Conservation (phyloP, 2,329 filamentous ascomycete genomes). For the Neonectria magnoliae region DNA sequence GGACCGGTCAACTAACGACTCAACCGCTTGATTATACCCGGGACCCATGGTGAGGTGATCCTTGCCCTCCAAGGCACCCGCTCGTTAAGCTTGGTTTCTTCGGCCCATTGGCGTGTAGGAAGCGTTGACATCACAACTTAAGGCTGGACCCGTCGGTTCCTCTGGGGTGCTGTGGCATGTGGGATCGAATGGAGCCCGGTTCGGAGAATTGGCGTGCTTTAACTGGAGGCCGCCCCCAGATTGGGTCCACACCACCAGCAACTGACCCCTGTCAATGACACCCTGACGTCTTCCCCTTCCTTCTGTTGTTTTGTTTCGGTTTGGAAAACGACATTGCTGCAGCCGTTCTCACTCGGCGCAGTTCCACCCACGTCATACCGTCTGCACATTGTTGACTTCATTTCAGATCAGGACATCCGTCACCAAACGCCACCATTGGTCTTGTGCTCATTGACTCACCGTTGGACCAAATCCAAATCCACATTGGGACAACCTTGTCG, state of each 20-base stretch:
- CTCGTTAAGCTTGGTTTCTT: background rate
- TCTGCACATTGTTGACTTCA: background rate
- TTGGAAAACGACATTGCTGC: background rate
- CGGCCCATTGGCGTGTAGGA: background rate
- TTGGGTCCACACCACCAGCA: background rate
- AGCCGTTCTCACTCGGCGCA: background rate
- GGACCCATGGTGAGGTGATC: background rate
- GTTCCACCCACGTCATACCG: background rate
- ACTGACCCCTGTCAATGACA: background rate
- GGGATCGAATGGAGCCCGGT: background rate
- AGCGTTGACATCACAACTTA: background rate
- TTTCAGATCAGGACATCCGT: background rate
- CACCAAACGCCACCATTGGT: background rate
- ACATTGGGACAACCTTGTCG: background rate
- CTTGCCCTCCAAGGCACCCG: background rate
- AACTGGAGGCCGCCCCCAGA: background rate
- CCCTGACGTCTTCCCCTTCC: background rate
- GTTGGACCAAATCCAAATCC: background rate
- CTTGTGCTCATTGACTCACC: background rate
- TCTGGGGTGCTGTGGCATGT: background rate
- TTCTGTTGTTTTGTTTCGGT: background rate
- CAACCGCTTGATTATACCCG: background rate
- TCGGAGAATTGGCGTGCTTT: background rate
- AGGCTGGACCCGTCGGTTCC: slow-evolving; percentile 7
- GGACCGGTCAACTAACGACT: background rate